A percentile compares a stretch with the other conserved stretches of the same genome.
These are phyloP conservation scores for Carnegiea gigantea DNA, from an alignment of 179 eudicot genomes.

Conservation along the genomic window DNA sequence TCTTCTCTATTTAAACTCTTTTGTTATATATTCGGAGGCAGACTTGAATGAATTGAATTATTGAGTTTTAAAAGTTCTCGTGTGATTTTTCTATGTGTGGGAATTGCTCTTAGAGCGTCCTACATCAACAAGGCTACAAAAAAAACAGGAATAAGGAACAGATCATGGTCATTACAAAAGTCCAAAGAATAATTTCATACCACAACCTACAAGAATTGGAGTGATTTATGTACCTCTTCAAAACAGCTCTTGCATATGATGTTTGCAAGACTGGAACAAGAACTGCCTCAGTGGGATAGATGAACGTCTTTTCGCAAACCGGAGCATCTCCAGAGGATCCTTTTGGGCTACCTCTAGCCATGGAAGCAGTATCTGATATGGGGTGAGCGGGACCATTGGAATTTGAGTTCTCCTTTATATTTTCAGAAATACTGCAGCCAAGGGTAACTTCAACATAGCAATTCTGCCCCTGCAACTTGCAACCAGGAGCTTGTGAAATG, in stretches of 20 bases:
- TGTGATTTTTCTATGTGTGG: too few species aligned
- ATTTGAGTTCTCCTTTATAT: slow-evolving; percentile 39
- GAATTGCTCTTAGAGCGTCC: too few species aligned
- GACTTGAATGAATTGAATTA: too few species aligned
- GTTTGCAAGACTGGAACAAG: slow-evolving; percentile 86
- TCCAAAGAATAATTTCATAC: slow-evolving; percentile 2
- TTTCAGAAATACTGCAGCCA: slow-evolving; percentile 51
- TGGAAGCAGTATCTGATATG: slow-evolving; percentile 42
- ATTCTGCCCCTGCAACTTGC: slow-evolving; percentile 68
- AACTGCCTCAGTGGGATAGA: slow-evolving; percentile 87
- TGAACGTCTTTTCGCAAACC: slow-evolving; percentile 62
- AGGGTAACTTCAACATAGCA: slow-evolving; percentile 84
- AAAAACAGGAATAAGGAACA: background rate
- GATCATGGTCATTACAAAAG: background rate
- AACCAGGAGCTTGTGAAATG: slow-evolving; percentile 55
- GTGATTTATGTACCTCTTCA: slow-evolving; percentile 61
- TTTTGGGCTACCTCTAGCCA: slow-evolving; percentile 39
- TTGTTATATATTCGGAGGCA: too few species aligned
- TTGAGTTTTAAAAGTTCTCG: too few species aligned
- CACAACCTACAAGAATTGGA: slow-evolving; percentile 6
- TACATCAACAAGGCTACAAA: background rate
- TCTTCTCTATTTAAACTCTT: too few species aligned
- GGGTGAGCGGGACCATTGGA: slow-evolving; percentile 37
- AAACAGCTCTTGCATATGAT: slow-evolving; percentile 75
- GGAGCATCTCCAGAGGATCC: slow-evolving; percentile 38